Conservation (phyloP, 2,329 filamentous ascomycete genomes). For the Thielaviopsis punctulata region DNA sequence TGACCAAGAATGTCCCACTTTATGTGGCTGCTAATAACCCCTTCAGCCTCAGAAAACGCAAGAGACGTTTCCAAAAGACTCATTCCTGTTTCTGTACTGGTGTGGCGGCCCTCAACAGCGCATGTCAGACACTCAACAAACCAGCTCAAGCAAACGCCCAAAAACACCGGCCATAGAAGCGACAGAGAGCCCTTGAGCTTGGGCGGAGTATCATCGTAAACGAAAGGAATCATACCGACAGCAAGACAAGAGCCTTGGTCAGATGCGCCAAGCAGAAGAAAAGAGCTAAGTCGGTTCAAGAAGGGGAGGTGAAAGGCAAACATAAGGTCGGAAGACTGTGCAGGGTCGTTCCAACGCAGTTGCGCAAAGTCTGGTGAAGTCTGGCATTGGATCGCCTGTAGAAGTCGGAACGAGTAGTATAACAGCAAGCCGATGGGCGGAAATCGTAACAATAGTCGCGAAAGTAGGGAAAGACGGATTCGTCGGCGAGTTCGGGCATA, state of each 20-base stretch:
- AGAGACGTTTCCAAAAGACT: conserved; percentile 91
- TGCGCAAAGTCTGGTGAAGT: conserved; percentile 57
- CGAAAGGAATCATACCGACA: conserved; percentile 45
- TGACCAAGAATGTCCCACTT: conserved; percentile 46
- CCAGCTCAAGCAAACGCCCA: conserved; percentile 56
- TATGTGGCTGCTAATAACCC: conserved; percentile 65
- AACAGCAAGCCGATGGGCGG: conserved; percentile 54
- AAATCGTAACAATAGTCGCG: conserved; percentile 52
- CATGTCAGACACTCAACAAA: conserved; percentile 80
- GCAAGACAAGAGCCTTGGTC: conserved; percentile 61
- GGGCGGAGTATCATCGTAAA: conserved; percentile 28
- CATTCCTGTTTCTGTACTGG: conserved; percentile 82
- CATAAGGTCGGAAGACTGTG: conserved; percentile 48
- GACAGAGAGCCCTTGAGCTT: conserved; percentile 63
- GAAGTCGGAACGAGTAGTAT: conserved; percentile 48
- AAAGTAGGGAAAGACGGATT: conserved; percentile 56
- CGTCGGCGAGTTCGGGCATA: conserved; percentile 78
- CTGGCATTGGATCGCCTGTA: conserved; percentile 84
- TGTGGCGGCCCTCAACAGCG: conserved; percentile 65
- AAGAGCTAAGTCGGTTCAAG: conserved; percentile 55
- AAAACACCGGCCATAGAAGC: conserved; percentile 56
- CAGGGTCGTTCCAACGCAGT: conserved; percentile 51
- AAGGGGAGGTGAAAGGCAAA: conserved; percentile 53
- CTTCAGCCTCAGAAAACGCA: conserved; percentile 89
- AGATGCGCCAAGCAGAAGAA: conserved; percentile 53